Evolutionary conservation across 2,329 filamentous ascomycete genomes (phyloP).

Genomic region (Tetracladium maxilliforme): DNA sequence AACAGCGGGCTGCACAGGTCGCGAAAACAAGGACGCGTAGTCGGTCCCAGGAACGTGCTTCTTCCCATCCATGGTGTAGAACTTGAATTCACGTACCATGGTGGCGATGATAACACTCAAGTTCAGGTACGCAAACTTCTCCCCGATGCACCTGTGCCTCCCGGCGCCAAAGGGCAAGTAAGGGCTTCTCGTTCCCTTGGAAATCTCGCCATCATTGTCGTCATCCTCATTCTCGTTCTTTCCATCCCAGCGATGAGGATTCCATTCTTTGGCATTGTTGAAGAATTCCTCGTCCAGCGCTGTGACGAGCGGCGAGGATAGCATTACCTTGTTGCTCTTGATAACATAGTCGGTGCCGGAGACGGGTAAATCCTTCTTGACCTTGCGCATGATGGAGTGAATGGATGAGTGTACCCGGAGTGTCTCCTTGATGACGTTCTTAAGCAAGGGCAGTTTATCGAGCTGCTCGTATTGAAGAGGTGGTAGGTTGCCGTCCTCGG

Average conservation of each 20-base stretch:
- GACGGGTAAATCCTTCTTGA: conserved; percentile 50
- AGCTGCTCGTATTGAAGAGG: conserved; percentile 44
- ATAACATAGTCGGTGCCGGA: conserved; percentile 39
- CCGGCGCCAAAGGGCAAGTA: conserved; percentile 63
- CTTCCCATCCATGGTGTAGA: conserved; percentile 39
- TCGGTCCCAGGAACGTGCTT: conserved; percentile 47
- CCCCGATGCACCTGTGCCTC: conserved; percentile 59
- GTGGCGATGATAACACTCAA: conserved; percentile 48
- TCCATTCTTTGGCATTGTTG: conserved; percentile 38
- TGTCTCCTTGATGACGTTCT: conserved; percentile 56
- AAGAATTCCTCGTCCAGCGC: conserved; percentile 38
- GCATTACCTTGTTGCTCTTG: conserved; percentile 30
- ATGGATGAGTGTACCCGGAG: conserved; percentile 58
- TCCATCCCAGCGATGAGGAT: conserved; percentile 47
- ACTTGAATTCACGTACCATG: conserved; percentile 44
- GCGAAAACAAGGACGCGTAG: conserved; percentile 34
- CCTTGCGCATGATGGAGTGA: conserved; percentile 59
- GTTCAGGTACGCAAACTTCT: conserved; percentile 63
- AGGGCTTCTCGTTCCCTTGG: conserved; percentile 43
- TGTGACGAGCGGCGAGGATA: conserved; percentile 28
- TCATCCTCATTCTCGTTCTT: conserved; percentile 35
- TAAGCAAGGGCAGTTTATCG: conserved; percentile 42
- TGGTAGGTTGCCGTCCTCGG: conserved; percentile 26
- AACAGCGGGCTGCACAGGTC: conserved; percentile 16
- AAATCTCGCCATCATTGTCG: conserved; percentile 45